Percentiles rank a stretch among this genome's conserved stretches.
These are phyloP conservation scores for Panus rudis DNA, from an alignment of 768 basidiomycete genomes.

Conservation along the genomic window DNA sequence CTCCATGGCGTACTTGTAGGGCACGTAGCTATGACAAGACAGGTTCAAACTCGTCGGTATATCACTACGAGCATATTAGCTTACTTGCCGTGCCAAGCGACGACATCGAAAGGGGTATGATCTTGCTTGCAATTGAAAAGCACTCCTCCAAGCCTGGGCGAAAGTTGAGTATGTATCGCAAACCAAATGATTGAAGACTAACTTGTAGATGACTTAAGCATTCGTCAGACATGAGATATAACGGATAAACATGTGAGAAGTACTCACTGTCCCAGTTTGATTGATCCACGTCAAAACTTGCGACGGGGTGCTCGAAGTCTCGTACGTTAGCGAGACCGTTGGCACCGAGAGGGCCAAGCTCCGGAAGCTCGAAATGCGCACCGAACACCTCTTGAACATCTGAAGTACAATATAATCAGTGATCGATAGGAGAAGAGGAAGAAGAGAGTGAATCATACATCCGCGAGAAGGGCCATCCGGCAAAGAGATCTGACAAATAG, in stretches of 20 bases:
- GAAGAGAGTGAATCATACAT: neutral
- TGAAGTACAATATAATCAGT: constrained; percentile 16
- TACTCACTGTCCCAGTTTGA: constrained; percentile 45
- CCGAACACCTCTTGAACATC: constrained; percentile 56
- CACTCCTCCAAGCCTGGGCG: constrained; percentile 39
- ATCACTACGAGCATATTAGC: constrained; percentile 15
- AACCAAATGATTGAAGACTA: too few species aligned
- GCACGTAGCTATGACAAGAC: constrained; percentile 38
- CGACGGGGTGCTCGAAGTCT: constrained; percentile 53
- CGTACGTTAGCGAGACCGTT: constrained; percentile 52
- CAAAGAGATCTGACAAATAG: constrained; percentile 12
- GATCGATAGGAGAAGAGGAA: neutral
- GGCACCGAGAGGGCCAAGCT: constrained; percentile 53
- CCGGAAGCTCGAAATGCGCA: constrained; percentile 49
- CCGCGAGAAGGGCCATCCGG: constrained; percentile 10
- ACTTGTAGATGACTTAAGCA: constrained; percentile 43
- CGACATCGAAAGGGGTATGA: constrained; percentile 61
- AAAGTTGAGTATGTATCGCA: neutral
- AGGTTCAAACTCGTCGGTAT: neutral
- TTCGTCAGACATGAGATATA: neutral
- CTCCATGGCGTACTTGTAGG: constrained; percentile 53
- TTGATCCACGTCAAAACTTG: constrained; percentile 55
- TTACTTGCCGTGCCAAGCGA: constrained; percentile 59
- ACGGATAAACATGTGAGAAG: too few species aligned
- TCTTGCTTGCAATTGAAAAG: constrained; percentile 43